phyloP scores from a whole-genome alignment of 2,329 filamentous ascomycete species.

The Lasiodiplodia theobromae region DNA sequence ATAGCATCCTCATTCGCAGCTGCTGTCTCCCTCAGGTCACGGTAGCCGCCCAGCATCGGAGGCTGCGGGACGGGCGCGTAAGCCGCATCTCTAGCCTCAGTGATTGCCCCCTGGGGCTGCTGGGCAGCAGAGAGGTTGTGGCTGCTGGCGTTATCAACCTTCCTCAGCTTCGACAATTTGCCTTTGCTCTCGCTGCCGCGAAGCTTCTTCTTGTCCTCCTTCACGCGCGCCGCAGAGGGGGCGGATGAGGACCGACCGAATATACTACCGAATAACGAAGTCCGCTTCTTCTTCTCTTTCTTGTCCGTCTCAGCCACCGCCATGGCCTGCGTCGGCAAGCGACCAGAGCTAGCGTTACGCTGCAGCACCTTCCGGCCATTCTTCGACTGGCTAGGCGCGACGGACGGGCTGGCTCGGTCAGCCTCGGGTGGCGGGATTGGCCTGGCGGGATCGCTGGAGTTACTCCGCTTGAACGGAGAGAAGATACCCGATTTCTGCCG shows the following conservation, averaged over 20 bases:
- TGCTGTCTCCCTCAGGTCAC: neutral
- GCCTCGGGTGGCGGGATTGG: neutral
- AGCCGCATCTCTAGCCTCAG: constrained; percentile 4
- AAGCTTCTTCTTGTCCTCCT: constrained; percentile 25
- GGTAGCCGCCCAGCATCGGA: neutral
- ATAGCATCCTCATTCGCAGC: neutral
- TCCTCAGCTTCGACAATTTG: constrained; percentile 22
- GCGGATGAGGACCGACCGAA: constrained; percentile 45
- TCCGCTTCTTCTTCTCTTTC: constrained; percentile 51
- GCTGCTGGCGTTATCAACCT: neutral
- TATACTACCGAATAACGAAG: constrained; percentile 53
- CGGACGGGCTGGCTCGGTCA: neutral
- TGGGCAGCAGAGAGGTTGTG: neutral
- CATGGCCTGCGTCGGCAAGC: neutral
- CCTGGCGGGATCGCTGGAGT: neutral
- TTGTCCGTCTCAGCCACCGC: neutral
- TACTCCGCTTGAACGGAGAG: constrained; percentile 17
- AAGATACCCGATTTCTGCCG: constrained; percentile 10
- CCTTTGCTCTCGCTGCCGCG: constrained; percentile 17
- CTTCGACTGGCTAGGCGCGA: neutral
- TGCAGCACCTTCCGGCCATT: constrained; percentile 23
- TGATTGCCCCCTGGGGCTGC: neutral
- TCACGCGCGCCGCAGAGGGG: constrained; percentile 43
- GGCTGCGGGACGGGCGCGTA: constrained; percentile 11
- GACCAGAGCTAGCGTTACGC: constrained; percentile 17